Percentiles rank a stretch among this genome's conserved stretches.
Evolutionary conservation across 176 grass and related monocot genomes (phyloP).

Genomic region (Musa schizocarpa): DNA sequence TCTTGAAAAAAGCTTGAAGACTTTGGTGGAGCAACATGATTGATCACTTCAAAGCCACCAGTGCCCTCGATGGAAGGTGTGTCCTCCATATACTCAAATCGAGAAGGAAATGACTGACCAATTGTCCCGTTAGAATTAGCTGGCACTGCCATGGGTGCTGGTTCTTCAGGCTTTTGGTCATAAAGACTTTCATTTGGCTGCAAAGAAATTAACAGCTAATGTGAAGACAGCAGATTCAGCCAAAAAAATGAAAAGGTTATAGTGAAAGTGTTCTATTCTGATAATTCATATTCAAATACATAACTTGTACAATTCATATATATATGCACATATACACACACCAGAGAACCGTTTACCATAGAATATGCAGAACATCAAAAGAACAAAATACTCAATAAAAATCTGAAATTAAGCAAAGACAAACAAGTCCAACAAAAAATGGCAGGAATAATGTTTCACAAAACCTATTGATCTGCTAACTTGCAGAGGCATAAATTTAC

Average conservation of each 20-base stretch:
- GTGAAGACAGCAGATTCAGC: background rate
- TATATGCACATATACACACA: no score
- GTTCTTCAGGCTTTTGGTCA: slow-evolving; percentile 91
- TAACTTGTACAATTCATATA: no score
- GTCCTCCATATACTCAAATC: slow-evolving; percentile 85
- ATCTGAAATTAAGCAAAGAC: background rate
- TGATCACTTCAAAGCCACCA: slow-evolving; percentile 35
- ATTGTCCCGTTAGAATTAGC: slow-evolving; percentile 23
- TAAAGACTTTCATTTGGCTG: slow-evolving; percentile 89
- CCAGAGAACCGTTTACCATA: no score
- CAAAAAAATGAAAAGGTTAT: slow-evolving; percentile 7
- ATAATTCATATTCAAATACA: background rate
- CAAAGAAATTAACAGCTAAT: slow-evolving; percentile 15
- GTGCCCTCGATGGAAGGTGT: slow-evolving; percentile 29
- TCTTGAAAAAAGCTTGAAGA: slow-evolving; percentile 88
- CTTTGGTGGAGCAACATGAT: slow-evolving; percentile 83
- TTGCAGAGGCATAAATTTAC: slow-evolving; percentile 24
- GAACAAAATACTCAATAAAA: no score
- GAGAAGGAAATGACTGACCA: slow-evolving; percentile 52
- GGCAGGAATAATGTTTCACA: background rate
- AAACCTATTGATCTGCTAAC: background rate
- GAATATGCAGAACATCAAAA: no score
- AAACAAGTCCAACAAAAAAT: background rate
- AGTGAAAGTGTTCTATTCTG: background rate
- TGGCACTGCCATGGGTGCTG: slow-evolving; percentile 38